Evolutionary conservation across 352 stramenopile species (phyloP), one percentile per base, ranked within the genome.

Genomic region (Globisporangium nodosum): DNA sequence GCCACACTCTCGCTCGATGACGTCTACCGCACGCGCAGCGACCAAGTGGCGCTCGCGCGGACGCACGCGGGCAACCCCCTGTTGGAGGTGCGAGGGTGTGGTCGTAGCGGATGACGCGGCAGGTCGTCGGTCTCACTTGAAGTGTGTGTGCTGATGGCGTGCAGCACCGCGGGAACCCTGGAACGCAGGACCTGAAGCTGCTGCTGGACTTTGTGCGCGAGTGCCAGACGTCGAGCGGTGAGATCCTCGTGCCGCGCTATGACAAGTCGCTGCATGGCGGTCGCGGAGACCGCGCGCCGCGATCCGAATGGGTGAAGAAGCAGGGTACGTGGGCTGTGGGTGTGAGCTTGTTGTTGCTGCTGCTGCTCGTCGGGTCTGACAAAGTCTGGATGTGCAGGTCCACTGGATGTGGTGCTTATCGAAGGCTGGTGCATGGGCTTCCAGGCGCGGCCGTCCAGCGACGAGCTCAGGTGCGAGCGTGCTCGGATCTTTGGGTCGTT

Each of bases 361-460:
- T 16, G 5, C 9, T 35, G 24, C 24, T 27, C 1, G 24, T 27
- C 24, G 24, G 1, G 24, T 27, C 24, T 27, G 24, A 27, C 24
- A 27, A 27, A 27, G 24, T 35, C 31, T 35, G 31, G 31, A 35
- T 9, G 1, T 53, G 18, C 49, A 92, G 86, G 77, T 13, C 81
- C 82, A 15, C 60, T 93, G 46, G 87, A 96, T 42, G 78, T 96
- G 31, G 55, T 96, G 40, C 52, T 96, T 20, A 74, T 96, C 35
- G 87, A 96, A 64, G 87, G 87, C 24, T 96, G 87, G 87, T 94
- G 80, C 61, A 78, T 93, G 62, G 84, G 84, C 18, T 94, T 96
- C 58, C 70, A 86, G 62, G 72, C 87, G 1, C 60, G 85, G 1
- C 57, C 77, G 5, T 66, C 55, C 15, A 70, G 60, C 30, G 21